These are phyloP conservation scores for Cystobasidium ongulense DNA, from an alignment of 768 basidiomycete genomes.

Conservation along the genomic window DNA sequence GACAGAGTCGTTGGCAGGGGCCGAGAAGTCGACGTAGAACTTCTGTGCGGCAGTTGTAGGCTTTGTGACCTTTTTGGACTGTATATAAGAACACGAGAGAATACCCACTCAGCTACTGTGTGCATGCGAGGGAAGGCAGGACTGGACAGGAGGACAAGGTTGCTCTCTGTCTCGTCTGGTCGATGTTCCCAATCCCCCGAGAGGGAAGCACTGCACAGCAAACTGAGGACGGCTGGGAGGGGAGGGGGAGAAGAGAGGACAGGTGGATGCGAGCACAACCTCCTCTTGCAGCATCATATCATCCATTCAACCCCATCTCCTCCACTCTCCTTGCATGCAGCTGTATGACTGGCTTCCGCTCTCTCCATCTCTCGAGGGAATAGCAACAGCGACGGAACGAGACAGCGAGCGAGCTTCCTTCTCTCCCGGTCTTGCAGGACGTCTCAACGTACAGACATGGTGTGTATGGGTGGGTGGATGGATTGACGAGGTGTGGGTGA, in stretches of 20 bases:
- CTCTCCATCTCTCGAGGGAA: too few relatives aligned
- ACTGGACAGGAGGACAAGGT: neutral
- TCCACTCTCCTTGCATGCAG: neutral
- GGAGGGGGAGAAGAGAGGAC: neutral
- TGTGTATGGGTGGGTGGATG: neutral
- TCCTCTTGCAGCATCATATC: too few relatives aligned
- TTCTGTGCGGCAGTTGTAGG: constrained; percentile 52
- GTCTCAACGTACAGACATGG: constrained; percentile 25
- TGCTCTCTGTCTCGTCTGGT: neutral
- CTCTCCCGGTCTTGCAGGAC: neutral
- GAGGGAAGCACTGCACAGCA: neutral
- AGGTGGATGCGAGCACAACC: too few relatives aligned
- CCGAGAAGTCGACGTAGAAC: constrained; percentile 51
- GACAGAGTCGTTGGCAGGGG: constrained; percentile 52
- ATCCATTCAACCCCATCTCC: neutral
- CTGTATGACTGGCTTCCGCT: too few relatives aligned
- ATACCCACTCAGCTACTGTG: constrained; percentile 19
- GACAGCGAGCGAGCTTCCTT: neutral
- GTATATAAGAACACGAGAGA: neutral
- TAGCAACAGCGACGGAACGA: neutral
- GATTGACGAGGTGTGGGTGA: neutral
- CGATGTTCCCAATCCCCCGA: neutral
- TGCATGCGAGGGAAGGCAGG: neutral
- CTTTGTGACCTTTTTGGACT: constrained; percentile 34
- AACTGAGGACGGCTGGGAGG: constrained; percentile 8